These are phyloP conservation scores for Taphrina communis DNA, from an alignment of 1,139 yeast genomes.

Conservation along the genomic window DNA sequence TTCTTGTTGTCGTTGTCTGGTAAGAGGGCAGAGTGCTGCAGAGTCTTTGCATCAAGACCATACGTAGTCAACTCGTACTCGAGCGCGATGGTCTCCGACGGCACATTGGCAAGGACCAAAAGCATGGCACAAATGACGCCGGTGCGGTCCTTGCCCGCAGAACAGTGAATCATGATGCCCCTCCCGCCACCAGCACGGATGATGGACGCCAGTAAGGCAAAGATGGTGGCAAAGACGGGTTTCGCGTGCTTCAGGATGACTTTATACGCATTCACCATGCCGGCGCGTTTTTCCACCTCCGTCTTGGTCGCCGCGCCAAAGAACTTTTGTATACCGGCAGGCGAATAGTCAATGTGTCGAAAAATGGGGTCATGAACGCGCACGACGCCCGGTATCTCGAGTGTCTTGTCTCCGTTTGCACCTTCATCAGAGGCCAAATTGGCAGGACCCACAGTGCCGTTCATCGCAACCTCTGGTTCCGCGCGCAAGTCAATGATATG, in stretches of 20 bases:
- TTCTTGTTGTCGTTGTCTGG: conserved; percentile 12
- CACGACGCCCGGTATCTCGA: conserved; percentile 5
- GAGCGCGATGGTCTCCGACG: conserved; percentile 66
- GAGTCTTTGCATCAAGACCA: conserved; percentile 57
- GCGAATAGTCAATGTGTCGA: conserved; percentile 64
- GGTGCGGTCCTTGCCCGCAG: conserved; percentile 84
- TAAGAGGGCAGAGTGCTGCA: conserved; percentile 42
- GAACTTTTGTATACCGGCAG: conserved; percentile 66
- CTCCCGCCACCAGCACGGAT: background rate
- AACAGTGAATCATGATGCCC: conserved; percentile 32
- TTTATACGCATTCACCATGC: conserved; percentile 66
- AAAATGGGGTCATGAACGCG: conserved; percentile 68
- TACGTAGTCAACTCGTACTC: conserved; percentile 76
- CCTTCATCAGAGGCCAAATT: background rate
- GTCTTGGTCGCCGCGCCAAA: conserved; percentile 50
- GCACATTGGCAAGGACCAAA: conserved; percentile 68
- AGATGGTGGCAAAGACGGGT: conserved; percentile 13
- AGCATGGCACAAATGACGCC: conserved; percentile 75
- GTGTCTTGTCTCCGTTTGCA: no score
- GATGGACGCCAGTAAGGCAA: conserved; percentile 7
- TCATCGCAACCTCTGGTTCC: conserved; percentile 61
- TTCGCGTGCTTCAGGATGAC: conserved; percentile 40
- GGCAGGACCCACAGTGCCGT: conserved; percentile 53
- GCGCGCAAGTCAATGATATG: conserved; percentile 75
- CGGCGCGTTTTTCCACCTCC: conserved; percentile 64